Evolutionary conservation across 192 early-diverging fungal genomes (phyloP), one percentile per base, ranked within the genome.

Genomic region (Backusella australiensis): DNA sequence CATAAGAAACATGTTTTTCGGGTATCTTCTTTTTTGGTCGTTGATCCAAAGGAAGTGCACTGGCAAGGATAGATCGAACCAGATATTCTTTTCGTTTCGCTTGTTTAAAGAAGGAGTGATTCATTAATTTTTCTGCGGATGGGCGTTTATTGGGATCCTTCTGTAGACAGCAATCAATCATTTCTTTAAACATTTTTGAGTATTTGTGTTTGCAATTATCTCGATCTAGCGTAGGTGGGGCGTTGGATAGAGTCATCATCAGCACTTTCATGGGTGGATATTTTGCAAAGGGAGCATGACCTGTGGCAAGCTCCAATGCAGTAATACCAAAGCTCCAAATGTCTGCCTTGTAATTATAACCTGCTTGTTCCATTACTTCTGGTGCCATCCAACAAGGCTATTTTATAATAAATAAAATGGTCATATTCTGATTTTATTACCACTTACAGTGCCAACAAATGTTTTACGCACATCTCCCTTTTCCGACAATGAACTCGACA

Each of bases 261-360:
- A 96, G 78, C 8, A 88, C 93, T 86, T 96, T 96, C 70, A 96
- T 81, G 6, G 95, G 94, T 34, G 95, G 93, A 71, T 87, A 94
- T 80, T 95, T 95, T 19, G 95, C 94, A 76, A 94, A 94, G 12
- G 95, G 95, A 26, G 95, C 95, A 77, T 94, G 92, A 8, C 95
- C 95, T 15, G 92, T 94, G 4, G 95, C 93, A 21, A 96, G 80
- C 77, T 96, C 95, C 59, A 96, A 80, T 0, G 93, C 88, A 8
- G 95, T 96, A 65, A 96, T 96, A 36, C 95, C 95, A 85, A 96
- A 95, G 68, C 90, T 91, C 95, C 95, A 96, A 71, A 96, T 95
- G 75, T 96, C 95, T 1, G 95, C 95, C 76, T 94, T 94, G 78
- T 91, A 94, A 80, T 95, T 91, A 81, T 96, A 96, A 3, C 93